Evolutionary conservation across 164 flowering plant species (phyloP), one percentile per base, ranked within the genome.

Genomic region (Pachysandra terminalis): DNA sequence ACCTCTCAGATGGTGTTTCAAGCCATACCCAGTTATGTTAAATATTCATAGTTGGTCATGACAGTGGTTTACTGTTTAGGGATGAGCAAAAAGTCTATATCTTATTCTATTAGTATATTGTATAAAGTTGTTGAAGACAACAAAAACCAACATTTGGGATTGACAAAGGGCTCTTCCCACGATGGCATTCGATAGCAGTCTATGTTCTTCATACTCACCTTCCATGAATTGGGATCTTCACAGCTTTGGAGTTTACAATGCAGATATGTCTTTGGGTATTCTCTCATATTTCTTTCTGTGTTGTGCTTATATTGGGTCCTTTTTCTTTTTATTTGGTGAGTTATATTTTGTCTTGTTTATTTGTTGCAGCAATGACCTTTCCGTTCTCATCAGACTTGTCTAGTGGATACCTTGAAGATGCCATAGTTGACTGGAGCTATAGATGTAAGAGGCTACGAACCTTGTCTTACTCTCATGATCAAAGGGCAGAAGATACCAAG

Each of bases 401-500:
- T 7, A 65, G 75, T 40, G 82, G 82, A 16, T 79, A 79, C 64
- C 80, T 76, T 62, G 63, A 79, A 67, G 82, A 79, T 41, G 82
- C 82, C 59, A 49, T 74, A 1, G 57, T 56, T 24, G 78, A 73
- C 14, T 76, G 73, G 80, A 76, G 55, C 57, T 55, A 64, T 56
- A 66, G 56, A 25, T 68, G 69, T 41, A 71, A 79, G 69, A 58
- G 74, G 52, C 56, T 66, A 59, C 54, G 75, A 40, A 19, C 67
- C 64, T 37, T 55, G 28, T 53, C 61, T 23, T 68, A 56, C 59
- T 65, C 64, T 37, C 40, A 52, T 35, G 32, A 59, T 52, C 55
- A 54, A 45, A 19, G 49, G 23, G 24, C 23, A 41, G 61, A 35
- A 10, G n/a, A 12, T 54, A 52, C 74, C 15, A 56, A 66, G 70